Base-by-base conservation (phyloP, 139 green algal genomes). In the Closterium sp. region DNA sequence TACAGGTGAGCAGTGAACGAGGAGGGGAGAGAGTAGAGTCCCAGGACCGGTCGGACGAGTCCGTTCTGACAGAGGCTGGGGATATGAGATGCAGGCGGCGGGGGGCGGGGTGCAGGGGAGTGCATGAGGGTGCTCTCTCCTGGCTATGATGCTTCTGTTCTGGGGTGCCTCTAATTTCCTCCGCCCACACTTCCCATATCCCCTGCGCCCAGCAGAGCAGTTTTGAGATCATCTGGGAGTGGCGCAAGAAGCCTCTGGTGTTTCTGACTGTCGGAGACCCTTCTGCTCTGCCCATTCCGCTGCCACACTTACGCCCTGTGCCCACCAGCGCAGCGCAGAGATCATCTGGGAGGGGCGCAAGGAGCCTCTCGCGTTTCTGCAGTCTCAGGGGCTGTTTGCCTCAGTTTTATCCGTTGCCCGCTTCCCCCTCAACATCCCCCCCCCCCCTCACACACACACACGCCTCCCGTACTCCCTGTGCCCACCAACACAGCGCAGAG, bases 41-140 rank as follows among this genome's bases (percentile, higher is more conserved):
- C 35, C 93, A 97, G 95, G 96, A 95, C 28, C 91, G 91, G 69
- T 96, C 90, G 7, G 90, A 97, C 34, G 91, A 95, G 84, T 95
- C 96, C 1, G 69, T 94, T 83, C 88, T 97, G 55, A 96, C 95
- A 25, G 34, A 94, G 23, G 87, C 91, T 86, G 96, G 96, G 8
- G 85, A 95, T 84, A 33, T 85, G 85, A 95, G 87, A 33, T 85
- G 34, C 96, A 97, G 88, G 96, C 95, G 31, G 34, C 88, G 69
- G 66, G 87, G 3, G 94, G 91, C 9, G 66, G 88, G 34, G 36
- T 92, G 12, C 7, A 23, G 38, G 5, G 4, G 38, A 23, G 8
- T 66, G 38, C 10, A 64, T 64, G 12, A 23, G 38, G 38, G 21
- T 66, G 38, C n/a, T n/a, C n/a, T n/a, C n/a, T n/a, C n/a, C n/a